phyloP scores from a whole-genome alignment of 2,329 filamentous ascomycete genomes.

The Madurella fahalii region DNA sequence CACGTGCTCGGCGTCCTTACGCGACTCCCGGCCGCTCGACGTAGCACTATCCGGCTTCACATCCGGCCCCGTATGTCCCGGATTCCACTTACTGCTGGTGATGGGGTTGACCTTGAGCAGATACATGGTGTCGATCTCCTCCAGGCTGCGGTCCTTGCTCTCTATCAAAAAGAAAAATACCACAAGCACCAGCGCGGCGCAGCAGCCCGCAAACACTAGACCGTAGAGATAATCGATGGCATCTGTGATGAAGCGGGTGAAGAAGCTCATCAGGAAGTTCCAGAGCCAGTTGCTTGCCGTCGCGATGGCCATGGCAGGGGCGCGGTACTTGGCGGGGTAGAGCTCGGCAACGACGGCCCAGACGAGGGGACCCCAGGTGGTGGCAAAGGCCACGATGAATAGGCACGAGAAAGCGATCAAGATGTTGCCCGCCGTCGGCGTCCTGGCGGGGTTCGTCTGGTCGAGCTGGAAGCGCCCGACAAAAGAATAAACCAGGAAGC shows the following conservation, averaged over 20 bases:
- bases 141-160: slow-evolving; percentile 66
- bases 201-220: slow-evolving; percentile 71
- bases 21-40: slow-evolving; percentile 9
- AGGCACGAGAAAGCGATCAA: slow-evolving; percentile 74
- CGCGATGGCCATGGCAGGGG: slow-evolving; percentile 56
- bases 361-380: slow-evolving; percentile 65
- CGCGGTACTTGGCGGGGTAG: slow-evolving; percentile 59
- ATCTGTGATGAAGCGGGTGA: slow-evolving; percentile 72
- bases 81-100: slow-evolving; percentile 24
- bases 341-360: slow-evolving; percentile 68
- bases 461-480: slow-evolving; percentile 44
- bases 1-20: slow-evolving; percentile 5
- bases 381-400: slow-evolving; percentile 69
- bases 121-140: slow-evolving; percentile 80
- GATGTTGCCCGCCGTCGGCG: slow-evolving; percentile 58
- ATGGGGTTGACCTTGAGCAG: slow-evolving; percentile 58
- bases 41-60: background rate
- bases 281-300: slow-evolving; percentile 64
- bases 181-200: slow-evolving; percentile 58
- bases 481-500: slow-evolving; percentile 62
- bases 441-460: slow-evolving; percentile 38
- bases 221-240: slow-evolving; percentile 70
- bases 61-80: background rate
- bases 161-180: slow-evolving; percentile 79
- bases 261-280: slow-evolving; percentile 74